Base-by-base conservation (phyloP, 306 rosid species). In the Fragaria nilgerrensis region DNA sequence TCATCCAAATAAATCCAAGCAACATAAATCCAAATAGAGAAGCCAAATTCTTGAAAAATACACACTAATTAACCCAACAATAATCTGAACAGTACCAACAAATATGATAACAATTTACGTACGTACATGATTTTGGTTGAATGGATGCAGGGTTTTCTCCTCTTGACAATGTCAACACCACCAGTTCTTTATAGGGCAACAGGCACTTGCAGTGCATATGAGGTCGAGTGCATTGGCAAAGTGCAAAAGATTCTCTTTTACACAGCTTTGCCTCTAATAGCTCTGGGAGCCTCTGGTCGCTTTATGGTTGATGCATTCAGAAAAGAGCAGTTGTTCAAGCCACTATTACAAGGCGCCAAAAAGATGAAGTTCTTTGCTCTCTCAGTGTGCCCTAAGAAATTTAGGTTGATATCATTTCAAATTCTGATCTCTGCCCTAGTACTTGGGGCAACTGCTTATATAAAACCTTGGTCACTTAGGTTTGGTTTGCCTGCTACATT, bases 121-220 rank as follows among this genome's bases (percentile, higher is more conserved):
- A 16, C n/a, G 4, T 50, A 17, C 56, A 52, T 52, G 59, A 52
- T 19, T 52, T 52, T 52, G 59, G 19, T 19, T 52, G 7, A 39
- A 39, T 56, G 32, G 66, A 27, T 61, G 32, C 55, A 81, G 84
- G 84, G 84, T 2, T 58, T 81, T 4, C 76, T 79, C 0, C 64
- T 82, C 39, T 70, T 82, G 48, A 48, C 86, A 61, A 68, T 82
- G 72, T 82, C 86, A 17, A 78, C 82, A 8, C 80, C 82, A 1
- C 86, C 82, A 16, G 65, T 75, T 2, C 64, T 78, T 32, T 23
- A 61, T 5, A n/a, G 29, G 39, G 64, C 32, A 71, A 75, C 61
- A 27, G 77, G 74, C 17, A 78, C 50, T 56, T 78, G 86, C 44
- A 52, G 75, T 0, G 69, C 39, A 23, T 74, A 82, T 47, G 49